phyloP scores from a whole-genome alignment of 1,284 basidiomycete species.

The Naganishia albida region DNA sequence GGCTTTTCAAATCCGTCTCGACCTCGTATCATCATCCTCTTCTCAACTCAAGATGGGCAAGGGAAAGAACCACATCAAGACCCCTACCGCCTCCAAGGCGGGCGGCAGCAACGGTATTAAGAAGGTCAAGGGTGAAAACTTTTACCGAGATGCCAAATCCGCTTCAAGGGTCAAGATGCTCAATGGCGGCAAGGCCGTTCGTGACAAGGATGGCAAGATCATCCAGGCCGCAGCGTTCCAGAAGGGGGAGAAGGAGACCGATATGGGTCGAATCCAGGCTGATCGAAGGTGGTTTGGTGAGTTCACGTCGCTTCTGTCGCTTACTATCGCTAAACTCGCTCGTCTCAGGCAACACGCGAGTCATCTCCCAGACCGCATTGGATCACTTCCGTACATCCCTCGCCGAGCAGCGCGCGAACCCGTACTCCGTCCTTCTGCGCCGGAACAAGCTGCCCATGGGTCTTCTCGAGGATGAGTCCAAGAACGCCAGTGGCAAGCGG shows the following conservation, averaged over 20 bases:
- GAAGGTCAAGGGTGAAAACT: slow-evolving; percentile 82
- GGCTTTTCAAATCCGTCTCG: slow-evolving; percentile 15
- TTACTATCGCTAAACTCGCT: slow-evolving; percentile 2
- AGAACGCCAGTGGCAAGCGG: slow-evolving; percentile 75
- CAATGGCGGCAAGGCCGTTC: slow-evolving; percentile 81
- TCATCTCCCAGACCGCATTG: slow-evolving; percentile 92
- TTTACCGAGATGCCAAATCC: slow-evolving; percentile 87
- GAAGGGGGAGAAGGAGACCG: slow-evolving; percentile 82
- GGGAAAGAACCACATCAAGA: slow-evolving; percentile 53
- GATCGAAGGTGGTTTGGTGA: slow-evolving; percentile 93
- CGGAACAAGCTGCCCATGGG: slow-evolving; percentile 95
- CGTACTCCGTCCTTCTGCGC: slow-evolving; percentile 86
- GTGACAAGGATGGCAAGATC: slow-evolving; percentile 86
- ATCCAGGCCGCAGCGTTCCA: slow-evolving; percentile 89
- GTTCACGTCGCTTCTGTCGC: slow-evolving; percentile 46
- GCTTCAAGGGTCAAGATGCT: slow-evolving; percentile 83
- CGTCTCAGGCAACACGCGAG: slow-evolving; percentile 83
- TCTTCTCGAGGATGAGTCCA: slow-evolving; percentile 79
- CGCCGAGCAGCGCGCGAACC: slow-evolving; percentile 78
- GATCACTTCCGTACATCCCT: slow-evolving; percentile 92
- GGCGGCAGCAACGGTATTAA: slow-evolving; percentile 56
- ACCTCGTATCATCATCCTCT: neutral
- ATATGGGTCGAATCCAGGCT: slow-evolving; percentile 84
- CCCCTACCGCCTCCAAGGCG: slow-evolving; percentile 35
- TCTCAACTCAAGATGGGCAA: slow-evolving; percentile 46